phyloP scores from a whole-genome alignment of 2,329 filamentous ascomycete species.

The Hymenoscyphus linearis region DNA sequence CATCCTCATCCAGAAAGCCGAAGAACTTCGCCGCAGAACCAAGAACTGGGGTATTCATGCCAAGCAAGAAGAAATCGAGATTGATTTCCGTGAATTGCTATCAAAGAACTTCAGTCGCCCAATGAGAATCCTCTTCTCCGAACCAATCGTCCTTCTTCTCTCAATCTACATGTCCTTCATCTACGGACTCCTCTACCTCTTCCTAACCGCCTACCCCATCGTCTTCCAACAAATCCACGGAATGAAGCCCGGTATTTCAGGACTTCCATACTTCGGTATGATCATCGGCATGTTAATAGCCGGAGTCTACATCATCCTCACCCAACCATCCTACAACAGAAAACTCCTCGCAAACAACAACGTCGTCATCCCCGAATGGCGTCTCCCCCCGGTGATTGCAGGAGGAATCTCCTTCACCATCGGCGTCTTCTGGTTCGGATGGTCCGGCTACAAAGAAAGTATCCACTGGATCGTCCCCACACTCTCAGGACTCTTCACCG shows the following conservation, averaged over 20 bases:
- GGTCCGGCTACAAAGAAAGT: constrained; percentile 48
- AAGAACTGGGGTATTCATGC: constrained; percentile 68
- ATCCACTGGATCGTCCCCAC: constrained; percentile 62
- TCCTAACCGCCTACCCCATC: constrained; percentile 78
- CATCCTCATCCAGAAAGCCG: constrained; percentile 56
- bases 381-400: constrained; percentile 55
- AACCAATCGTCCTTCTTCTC: constrained; percentile 63
- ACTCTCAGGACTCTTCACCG: constrained; percentile 57
- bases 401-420: constrained; percentile 55
- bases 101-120: constrained; percentile 45
- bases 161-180: constrained; percentile 71
- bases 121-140: constrained; percentile 49
- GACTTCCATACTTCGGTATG: constrained; percentile 83
- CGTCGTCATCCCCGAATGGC: constrained; percentile 61
- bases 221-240: constrained; percentile 71
- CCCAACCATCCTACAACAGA: constrained; percentile 61
- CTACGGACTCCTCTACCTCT: constrained; percentile 76
- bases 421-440: constrained; percentile 75
- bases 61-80: constrained; percentile 66
- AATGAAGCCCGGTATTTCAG: constrained; percentile 63
- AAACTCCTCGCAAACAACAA: constrained; percentile 65
- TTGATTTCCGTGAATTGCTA: constrained; percentile 58
- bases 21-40: constrained; percentile 56
- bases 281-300: constrained; percentile 66
- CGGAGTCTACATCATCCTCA: constrained; percentile 55